Percentiles rank a stretch among this genome's conserved stretches.
These are phyloP conservation scores for Sordaria brevicollis DNA, from an alignment of 495 filamentous ascomycete species.

Conservation along the genomic window DNA sequence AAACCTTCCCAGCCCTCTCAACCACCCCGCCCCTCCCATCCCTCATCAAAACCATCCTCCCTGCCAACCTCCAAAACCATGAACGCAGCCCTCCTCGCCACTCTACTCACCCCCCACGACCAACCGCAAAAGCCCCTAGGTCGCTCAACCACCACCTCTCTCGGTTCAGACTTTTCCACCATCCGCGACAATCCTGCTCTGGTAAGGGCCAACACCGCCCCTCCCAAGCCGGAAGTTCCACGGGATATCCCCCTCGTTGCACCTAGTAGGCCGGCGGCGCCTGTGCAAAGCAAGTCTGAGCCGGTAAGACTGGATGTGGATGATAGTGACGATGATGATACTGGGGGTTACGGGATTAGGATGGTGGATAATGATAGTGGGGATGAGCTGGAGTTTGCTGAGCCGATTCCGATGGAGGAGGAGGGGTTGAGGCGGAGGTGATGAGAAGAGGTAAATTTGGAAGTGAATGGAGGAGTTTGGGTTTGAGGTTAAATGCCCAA, in stretches of 20 bases:
- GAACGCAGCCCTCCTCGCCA: not conserved
- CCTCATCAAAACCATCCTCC: not conserved
- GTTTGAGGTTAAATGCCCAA: too few relatives aligned
- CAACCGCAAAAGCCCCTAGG: not conserved
- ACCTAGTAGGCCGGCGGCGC: not conserved
- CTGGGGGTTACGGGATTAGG: slow-evolving; percentile 33
- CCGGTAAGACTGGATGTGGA: slow-evolving; percentile 13
- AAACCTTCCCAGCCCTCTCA: not conserved
- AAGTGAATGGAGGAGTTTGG: too few relatives aligned
- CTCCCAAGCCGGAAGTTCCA: not conserved
- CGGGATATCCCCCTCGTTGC: not conserved
- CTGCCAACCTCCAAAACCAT: not conserved
- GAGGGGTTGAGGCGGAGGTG: not conserved
- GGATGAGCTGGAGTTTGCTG: slow-evolving; percentile 10
- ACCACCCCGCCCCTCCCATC: not conserved
- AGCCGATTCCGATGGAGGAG: slow-evolving; percentile 19
- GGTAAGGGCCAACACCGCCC: not conserved
- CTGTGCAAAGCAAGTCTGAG: not conserved
- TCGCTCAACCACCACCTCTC: not conserved
- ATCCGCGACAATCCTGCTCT: not conserved
- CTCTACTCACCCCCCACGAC: not conserved
- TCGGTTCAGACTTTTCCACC: not conserved
- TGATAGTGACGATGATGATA: slow-evolving; percentile 29
- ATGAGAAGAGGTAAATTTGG: too few relatives aligned
- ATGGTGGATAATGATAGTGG: slow-evolving; percentile 40